A percentile compares a stretch with the other conserved stretches of the same genome.
Evolutionary conservation across 2,329 filamentous ascomycete species (phyloP).

Genomic region (Microcyclosporella mali): DNA sequence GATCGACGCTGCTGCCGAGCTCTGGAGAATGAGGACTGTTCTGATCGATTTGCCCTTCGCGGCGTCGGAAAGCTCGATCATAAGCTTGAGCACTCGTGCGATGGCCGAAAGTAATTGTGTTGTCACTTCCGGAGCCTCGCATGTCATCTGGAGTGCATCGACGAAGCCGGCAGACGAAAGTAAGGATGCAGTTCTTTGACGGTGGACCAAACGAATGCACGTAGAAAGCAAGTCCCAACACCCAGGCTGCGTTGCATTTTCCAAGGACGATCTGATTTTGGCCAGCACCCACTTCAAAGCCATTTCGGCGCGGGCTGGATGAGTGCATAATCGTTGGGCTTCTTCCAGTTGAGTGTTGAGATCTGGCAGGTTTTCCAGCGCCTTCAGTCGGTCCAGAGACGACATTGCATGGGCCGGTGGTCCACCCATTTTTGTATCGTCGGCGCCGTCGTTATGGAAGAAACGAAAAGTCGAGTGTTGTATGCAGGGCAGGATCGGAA

Average conservation of each 20-base stretch:
- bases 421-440: slow-evolving; percentile 10
- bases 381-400: slow-evolving; percentile 38
- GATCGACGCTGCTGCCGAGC: slow-evolving; percentile 19
- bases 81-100: slow-evolving; percentile 8
- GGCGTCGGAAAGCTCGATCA: slow-evolving; percentile 16
- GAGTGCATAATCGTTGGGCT: slow-evolving; percentile 27
- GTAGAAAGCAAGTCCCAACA: slow-evolving; percentile 56
- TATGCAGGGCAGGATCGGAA: too few relatives aligned
- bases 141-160: slow-evolving; percentile 57
- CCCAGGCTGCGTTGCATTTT: slow-evolving; percentile 38
- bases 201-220: slow-evolving; percentile 59
- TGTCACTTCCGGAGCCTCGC: slow-evolving; percentile 4
- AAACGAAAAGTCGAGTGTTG: neutral
- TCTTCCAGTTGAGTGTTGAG: slow-evolving; percentile 24
- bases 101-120: slow-evolving; percentile 9
- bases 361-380: slow-evolving; percentile 27
- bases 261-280: slow-evolving; percentile 45
- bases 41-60: slow-evolving; percentile 18
- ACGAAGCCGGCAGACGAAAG: slow-evolving; percentile 66
- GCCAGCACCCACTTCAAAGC: slow-evolving; percentile 60
- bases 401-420: slow-evolving; percentile 16
- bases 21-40: slow-evolving; percentile 19
- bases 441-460: neutral
- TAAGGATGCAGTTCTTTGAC: slow-evolving; percentile 63
- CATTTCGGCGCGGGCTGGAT: slow-evolving; percentile 48